phyloP scores from a whole-genome alignment of 306 rosid genomes.

The Cucurbita maxima region DNA sequence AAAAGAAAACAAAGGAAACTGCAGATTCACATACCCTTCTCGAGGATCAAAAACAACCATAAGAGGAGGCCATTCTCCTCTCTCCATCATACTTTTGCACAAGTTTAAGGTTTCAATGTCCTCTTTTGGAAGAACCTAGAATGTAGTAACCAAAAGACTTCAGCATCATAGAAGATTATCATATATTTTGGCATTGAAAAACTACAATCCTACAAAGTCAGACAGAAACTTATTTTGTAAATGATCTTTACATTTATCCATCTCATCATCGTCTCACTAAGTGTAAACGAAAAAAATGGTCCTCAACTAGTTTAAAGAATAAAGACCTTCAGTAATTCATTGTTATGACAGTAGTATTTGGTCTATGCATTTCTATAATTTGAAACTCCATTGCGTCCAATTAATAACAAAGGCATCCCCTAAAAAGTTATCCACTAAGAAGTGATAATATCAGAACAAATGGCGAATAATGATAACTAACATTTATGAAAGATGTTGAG shows the following conservation, averaged over 20 bases:
- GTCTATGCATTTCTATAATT: not conserved
- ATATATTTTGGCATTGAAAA: not conserved
- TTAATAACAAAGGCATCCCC: not conserved
- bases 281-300: not conserved
- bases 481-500: not conserved
- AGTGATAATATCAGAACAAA: not conserved
- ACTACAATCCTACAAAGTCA: not conserved
- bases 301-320: not conserved
- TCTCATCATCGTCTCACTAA: not conserved
- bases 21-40: slow-evolving; percentile 52
- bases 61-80: slow-evolving; percentile 90
- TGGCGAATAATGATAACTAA: not conserved
- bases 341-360: not conserved
- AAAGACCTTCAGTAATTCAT: not conserved
- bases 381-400: not conserved
- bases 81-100: slow-evolving; percentile 74
- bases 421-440: not conserved
- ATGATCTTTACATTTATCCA: not conserved
- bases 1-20: not conserved
- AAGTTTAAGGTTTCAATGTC: slow-evolving; percentile 51
- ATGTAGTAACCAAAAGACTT: slow-evolving; percentile 1
- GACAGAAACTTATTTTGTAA: not conserved
- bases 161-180: not conserved
- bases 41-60: slow-evolving; percentile 88
- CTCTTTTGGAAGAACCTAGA: slow-evolving; percentile 64